These are phyloP conservation scores for Neurospora sp. DNA, from an alignment of 2,329 filamentous ascomycete species.

Conservation along the genomic window DNA sequence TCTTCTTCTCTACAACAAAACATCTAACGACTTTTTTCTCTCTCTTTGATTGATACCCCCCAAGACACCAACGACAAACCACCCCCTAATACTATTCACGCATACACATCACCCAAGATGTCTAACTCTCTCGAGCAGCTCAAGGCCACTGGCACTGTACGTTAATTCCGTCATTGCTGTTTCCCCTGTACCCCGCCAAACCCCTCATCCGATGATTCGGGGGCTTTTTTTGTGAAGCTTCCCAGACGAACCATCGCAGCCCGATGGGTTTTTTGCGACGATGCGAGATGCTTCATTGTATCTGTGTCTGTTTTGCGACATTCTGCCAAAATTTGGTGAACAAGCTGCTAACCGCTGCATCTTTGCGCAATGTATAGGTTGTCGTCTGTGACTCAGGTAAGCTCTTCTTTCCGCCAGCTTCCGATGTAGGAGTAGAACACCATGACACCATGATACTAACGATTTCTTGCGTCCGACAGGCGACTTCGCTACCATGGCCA, in stretches of 20 bases:
- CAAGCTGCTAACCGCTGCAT: constrained; percentile 14
- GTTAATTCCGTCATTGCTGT: constrained; percentile 29
- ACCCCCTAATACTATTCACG: neutral
- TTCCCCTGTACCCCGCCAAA: constrained; percentile 23
- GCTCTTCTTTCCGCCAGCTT: constrained; percentile 23
- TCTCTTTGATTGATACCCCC: neutral
- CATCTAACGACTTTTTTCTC: neutral
- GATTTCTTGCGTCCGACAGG: constrained; percentile 20
- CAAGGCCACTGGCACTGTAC: constrained; percentile 91
- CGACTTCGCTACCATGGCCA: constrained; percentile 67
- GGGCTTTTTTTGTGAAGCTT: neutral
- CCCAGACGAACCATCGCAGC: constrained; percentile 9
- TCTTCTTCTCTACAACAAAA: neutral
- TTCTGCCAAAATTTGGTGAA: neutral
- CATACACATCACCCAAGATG: constrained; percentile 42
- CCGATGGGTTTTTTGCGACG: neutral
- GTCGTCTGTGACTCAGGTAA: constrained; percentile 96
- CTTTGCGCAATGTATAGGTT: constrained; percentile 42
- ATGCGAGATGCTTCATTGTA: neutral
- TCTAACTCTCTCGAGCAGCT: constrained; percentile 88
- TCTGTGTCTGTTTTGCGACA: neutral
- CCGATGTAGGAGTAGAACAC: neutral
- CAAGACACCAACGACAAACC: neutral
- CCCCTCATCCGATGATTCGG: constrained; percentile 11
- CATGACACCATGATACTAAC: constrained; percentile 5